Evolutionary conservation across 2,329 filamentous ascomycete species (phyloP), one percentile per base, ranked within the genome.

Genomic region (Colletotrichum sp.): DNA sequence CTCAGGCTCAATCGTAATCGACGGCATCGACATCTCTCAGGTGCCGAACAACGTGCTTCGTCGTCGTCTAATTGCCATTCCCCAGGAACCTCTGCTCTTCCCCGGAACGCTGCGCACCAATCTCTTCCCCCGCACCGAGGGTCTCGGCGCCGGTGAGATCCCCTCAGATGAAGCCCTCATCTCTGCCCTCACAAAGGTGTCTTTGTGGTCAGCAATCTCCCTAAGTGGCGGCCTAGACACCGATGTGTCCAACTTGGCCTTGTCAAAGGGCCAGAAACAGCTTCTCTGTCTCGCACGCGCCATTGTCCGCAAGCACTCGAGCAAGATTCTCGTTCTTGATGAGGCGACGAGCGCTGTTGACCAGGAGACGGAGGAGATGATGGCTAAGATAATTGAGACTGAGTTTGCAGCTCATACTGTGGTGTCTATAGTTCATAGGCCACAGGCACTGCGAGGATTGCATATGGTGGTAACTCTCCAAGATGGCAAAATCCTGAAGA

Each of bases 291-390:
- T 84, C 6, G 81, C 80, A 1, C 80, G 82, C 3, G 74, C 76
- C 2, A 28, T 76, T 2, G 65, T 71, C 3, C 71, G 73, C 16
- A 71, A 75, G 55, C 8, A 72, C 8, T 24, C 30, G 1, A 66
- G 68, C 0, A 86, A 86, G 5, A 91, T 95, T 59, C 84, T 95
- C 1, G 89, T 95, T 34, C 85, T 95, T 2, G 93, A 95, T 77
- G 93, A 95, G 81, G 93, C 93, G 3, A 95, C 93, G 0, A 92
- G 90, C 64, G 91, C 93, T 8, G 76, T 78, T 26, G 88, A 90
- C 74, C 87, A 88, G 82, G 83, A 85, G 63, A 78, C 77, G 3
- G 78, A 80, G 16, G 74, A 72, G 2, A 60, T 75, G 8, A 77
- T 80, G 68, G 57, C 72, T 28, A 36, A 32, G n/a, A 64, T 78